Evolutionary conservation across 2,329 filamentous ascomycete genomes (phyloP).

Genomic region (Fulvia fulva): DNA sequence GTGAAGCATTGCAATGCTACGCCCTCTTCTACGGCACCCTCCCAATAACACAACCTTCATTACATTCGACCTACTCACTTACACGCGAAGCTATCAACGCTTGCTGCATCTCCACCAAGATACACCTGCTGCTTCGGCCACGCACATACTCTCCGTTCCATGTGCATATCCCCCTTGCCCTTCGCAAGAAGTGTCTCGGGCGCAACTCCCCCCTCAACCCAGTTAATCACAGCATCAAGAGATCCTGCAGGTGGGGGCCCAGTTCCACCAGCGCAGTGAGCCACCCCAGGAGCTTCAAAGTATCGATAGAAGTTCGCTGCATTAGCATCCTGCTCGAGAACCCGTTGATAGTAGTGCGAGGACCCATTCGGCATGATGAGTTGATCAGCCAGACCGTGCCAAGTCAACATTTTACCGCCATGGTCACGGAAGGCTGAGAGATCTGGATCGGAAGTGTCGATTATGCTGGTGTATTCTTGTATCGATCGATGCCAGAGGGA

Average conservation of each 20-base stretch:
- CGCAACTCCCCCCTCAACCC: slow-evolving; percentile 31
- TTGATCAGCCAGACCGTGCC: slow-evolving; percentile 41
- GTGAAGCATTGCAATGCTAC: too few species aligned
- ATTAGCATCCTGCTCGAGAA: slow-evolving; percentile 26
- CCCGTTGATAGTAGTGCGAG: slow-evolving; percentile 36
- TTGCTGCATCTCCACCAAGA: slow-evolving; percentile 11
- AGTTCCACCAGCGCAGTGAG: slow-evolving; percentile 35
- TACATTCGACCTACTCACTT: not conserved
- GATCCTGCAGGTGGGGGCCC: slow-evolving; percentile 25
- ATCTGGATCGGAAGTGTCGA: slow-evolving; percentile 38
- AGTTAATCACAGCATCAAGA: slow-evolving; percentile 21
- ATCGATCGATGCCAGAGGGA: slow-evolving; percentile 18
- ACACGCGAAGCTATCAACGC: slow-evolving; percentile 11
- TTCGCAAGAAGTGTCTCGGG: slow-evolving; percentile 21
- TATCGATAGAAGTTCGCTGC: slow-evolving; percentile 36
- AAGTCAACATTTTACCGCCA: slow-evolving; percentile 44
- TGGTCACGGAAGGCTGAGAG: slow-evolving; percentile 34
- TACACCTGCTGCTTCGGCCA: slow-evolving; percentile 19
- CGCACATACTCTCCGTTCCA: slow-evolving; percentile 9
- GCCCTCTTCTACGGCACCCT: too few species aligned
- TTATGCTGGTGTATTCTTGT: slow-evolving; percentile 33
- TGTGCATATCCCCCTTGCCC: not conserved
- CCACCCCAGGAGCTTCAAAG: slow-evolving; percentile 39
- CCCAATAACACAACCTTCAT: not conserved
- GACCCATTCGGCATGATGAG: slow-evolving; percentile 38